Evolutionary conservation across 805 yeast genomes (phyloP).

Genomic region (Yarrowia phangngaensis): DNA sequence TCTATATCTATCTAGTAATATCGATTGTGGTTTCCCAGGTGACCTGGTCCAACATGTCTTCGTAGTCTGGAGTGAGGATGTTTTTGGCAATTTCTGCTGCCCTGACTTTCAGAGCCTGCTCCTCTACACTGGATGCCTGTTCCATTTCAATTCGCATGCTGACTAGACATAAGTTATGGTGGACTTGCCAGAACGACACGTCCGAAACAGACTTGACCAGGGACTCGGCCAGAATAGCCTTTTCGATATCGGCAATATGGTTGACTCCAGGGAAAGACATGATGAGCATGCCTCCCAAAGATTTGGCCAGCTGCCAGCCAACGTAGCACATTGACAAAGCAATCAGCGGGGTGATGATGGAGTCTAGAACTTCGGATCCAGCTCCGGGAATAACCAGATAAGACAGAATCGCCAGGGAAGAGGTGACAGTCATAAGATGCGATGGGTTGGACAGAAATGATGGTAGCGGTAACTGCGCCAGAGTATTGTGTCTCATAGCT

Average conservation of each 20-base stretch:
- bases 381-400: conserved; percentile 36
- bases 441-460: conserved; percentile 35
- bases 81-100: conserved; percentile 29
- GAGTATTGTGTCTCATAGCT: conserved; percentile 30
- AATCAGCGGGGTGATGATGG: conserved; percentile 40
- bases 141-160: conserved; percentile 38
- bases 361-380: conserved; percentile 37
- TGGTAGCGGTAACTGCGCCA: conserved; percentile 28
- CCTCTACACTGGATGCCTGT: conserved; percentile 38
- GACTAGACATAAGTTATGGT: conserved; percentile 44
- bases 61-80: conserved; percentile 29
- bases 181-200: conserved; percentile 45
- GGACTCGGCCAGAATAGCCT: conserved; percentile 33
- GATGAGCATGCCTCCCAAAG: conserved; percentile 45
- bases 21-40: conserved; percentile 42
- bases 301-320: conserved; percentile 43
- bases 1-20: conserved; percentile 6
- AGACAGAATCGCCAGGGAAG: conserved; percentile 36
- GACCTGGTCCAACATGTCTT: conserved; percentile 30
- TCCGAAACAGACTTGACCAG: conserved; percentile 37
- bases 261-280: conserved; percentile 44
- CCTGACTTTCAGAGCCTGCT: conserved; percentile 32
- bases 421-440: conserved; percentile 37
- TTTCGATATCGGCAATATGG: conserved; percentile 35
- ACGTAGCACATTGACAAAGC: conserved; percentile 43